phyloP scores from a whole-genome alignment of 176 grass and related monocot genomes.

The Pontederia paniculata region DNA sequence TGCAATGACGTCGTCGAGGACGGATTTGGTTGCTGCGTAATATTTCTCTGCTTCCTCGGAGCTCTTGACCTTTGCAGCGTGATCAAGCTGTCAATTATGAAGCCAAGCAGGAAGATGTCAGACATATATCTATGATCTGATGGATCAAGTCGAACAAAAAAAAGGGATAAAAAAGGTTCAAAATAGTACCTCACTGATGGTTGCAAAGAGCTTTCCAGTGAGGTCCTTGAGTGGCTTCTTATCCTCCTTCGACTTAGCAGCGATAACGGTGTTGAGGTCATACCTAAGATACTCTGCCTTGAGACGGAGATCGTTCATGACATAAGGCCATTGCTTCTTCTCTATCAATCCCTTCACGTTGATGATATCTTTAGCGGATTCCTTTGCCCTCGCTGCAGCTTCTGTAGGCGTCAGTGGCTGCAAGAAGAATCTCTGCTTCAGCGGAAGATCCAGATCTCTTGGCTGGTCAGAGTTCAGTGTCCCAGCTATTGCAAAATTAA shows the following conservation, averaged over 20 bases:
- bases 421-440: slow-evolving; percentile 60
- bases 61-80: slow-evolving; percentile 97
- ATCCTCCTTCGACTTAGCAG: slow-evolving; percentile 79
- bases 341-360: slow-evolving; percentile 73
- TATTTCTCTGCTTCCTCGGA: slow-evolving; percentile 57
- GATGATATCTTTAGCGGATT: slow-evolving; percentile 78
- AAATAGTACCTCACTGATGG: slow-evolving; percentile 45
- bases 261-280: slow-evolving; percentile 78
- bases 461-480: slow-evolving; percentile 64
- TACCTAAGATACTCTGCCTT: slow-evolving; percentile 57
- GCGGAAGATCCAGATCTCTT: slow-evolving; percentile 47
- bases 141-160: no score
- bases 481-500: slow-evolving; percentile 31
- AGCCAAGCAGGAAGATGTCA: not conserved
- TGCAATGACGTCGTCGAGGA: slow-evolving; percentile 51
- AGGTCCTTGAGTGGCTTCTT: slow-evolving; percentile 76
- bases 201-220: slow-evolving; percentile 55
- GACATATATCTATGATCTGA: not conserved
- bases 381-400: slow-evolving; percentile 56
- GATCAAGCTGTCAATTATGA: slow-evolving; percentile 56
- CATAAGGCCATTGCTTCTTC: slow-evolving; percentile 89
- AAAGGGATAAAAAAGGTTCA: not conserved
- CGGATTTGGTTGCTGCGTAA: slow-evolving; percentile 43
- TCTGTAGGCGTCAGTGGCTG: slow-evolving; percentile 46
- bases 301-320: slow-evolving; percentile 75